These are phyloP conservation scores for Fraxinus floribunda DNA, from an alignment of 305 asterid species.

Conservation along the genomic window DNA sequence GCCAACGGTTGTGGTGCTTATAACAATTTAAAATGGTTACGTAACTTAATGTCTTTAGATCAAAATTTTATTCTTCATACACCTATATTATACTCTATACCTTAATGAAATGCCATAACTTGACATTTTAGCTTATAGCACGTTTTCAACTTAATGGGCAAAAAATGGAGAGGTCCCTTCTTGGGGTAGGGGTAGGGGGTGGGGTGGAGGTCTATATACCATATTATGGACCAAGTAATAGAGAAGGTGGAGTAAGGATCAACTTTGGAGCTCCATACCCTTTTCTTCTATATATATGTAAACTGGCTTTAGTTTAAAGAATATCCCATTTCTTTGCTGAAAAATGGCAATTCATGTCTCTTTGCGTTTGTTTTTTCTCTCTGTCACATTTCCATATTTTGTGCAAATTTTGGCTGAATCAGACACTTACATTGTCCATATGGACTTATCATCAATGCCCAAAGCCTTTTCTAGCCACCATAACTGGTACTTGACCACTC, in stretches of 20 bases:
- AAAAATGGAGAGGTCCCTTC: slow-evolving; percentile 25
- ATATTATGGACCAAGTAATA: slow-evolving; percentile 23
- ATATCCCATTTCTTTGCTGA: slow-evolving; percentile 25
- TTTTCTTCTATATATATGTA: slow-evolving; percentile 23
- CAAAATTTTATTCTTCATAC: slow-evolving; percentile 11
- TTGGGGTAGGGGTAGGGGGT: not conserved
- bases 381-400: slow-evolving; percentile 19
- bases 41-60: not conserved
- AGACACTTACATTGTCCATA: slow-evolving; percentile 44
- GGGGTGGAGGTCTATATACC: not conserved
- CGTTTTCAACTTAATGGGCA: slow-evolving; percentile 25
- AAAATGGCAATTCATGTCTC: slow-evolving; percentile 29
- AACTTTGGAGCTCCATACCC: slow-evolving; percentile 15
- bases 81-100: not conserved
- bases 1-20: slow-evolving; percentile 5
- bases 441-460: slow-evolving; percentile 52
- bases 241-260: slow-evolving; percentile 34
- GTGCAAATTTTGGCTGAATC: slow-evolving; percentile 26
- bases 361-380: slow-evolving; percentile 21
- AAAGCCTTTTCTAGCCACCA: slow-evolving; percentile 52
- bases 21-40: slow-evolving; percentile 19
- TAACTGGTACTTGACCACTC: slow-evolving; percentile 54
- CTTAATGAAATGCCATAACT: slow-evolving; percentile 16
- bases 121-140: slow-evolving; percentile 4
- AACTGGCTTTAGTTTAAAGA: not conserved